These are phyloP conservation scores for Immersiporthe knoxdaviesiana DNA, from an alignment of 2,329 filamentous ascomycete genomes.

Conservation along the genomic window DNA sequence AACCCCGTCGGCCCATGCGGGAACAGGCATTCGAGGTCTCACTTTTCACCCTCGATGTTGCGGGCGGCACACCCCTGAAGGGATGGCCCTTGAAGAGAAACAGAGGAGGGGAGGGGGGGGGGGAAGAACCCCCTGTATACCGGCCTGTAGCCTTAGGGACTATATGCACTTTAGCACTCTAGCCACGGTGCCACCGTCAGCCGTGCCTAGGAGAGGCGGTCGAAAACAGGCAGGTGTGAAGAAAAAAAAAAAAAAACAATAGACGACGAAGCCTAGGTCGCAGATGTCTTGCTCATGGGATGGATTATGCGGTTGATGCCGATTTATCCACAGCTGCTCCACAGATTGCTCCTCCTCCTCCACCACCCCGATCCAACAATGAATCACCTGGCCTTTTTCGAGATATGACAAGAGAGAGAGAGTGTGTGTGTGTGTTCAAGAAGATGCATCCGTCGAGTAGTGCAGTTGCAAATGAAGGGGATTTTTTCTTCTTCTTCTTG, in stretches of 20 bases:
- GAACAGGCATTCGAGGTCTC: conserved; percentile 8
- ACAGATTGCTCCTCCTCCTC: neutral
- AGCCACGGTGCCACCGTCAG: neutral
- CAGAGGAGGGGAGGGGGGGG: neutral
- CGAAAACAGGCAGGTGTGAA: conserved; percentile 1
- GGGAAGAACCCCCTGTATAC: neutral
- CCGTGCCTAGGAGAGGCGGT: neutral
- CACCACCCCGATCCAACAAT: neutral
- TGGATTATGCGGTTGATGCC: conserved; percentile 2
- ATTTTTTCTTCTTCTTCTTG: neutral
- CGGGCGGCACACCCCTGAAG: conserved; percentile 4
- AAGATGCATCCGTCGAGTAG: neutral
- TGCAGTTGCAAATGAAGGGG: neutral
- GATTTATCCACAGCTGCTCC: neutral
- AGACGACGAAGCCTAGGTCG: neutral
- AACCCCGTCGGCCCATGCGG: conserved; percentile 4
- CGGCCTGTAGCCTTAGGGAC: neutral
- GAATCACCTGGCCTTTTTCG: neutral
- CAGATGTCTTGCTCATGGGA: neutral
- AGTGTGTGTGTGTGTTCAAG: neutral
- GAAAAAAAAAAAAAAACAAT: neutral
- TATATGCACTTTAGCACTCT: neutral
- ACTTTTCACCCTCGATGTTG: neutral
- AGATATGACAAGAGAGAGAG: neutral
- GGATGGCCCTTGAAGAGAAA: neutral